These are phyloP conservation scores for Saccharomycopsis sp. DNA, from an alignment of 805 yeast species.

Conservation along the genomic window DNA sequence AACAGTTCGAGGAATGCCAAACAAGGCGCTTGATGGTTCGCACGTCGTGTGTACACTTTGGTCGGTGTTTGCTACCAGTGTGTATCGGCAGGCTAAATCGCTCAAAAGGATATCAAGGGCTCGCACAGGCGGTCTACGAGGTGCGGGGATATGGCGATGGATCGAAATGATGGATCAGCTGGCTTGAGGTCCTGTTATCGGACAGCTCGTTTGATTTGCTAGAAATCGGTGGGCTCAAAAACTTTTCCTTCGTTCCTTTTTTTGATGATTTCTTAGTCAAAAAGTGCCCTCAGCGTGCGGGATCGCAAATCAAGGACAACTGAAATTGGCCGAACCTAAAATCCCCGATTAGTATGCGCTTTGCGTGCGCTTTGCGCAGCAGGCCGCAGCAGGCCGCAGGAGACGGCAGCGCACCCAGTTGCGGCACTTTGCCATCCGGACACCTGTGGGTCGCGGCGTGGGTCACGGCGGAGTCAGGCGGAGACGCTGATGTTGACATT, in stretches of 20 bases:
- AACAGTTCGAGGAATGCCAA: not conserved
- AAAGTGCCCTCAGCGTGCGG: not conserved
- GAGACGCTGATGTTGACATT: too few species aligned
- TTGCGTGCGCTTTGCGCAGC: too few species aligned
- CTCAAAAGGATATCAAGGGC: too few species aligned
- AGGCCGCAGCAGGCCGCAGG: too few species aligned
- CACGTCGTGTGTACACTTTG: not conserved
- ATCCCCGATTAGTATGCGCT: too few species aligned
- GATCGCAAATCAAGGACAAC: not conserved
- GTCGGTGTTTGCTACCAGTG: not conserved
- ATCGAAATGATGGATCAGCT: not conserved
- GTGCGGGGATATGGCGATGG: too few species aligned
- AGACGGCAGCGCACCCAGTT: too few species aligned
- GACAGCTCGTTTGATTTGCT: not conserved
- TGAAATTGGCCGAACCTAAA: not conserved
- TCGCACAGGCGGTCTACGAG: too few species aligned
- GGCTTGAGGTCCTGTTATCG: not conserved
- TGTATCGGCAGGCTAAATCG: not conserved
- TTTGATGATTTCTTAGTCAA: not conserved
- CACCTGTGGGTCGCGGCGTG: too few species aligned
- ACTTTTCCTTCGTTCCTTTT: not conserved
- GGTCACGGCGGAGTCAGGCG: too few species aligned
- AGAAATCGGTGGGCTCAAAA: not conserved
- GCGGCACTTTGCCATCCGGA: too few species aligned
- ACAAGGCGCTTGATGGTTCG: too few species aligned